Base-by-base conservation (phyloP, 345 rosid species). In the Cardamine chenopodiifolia region DNA sequence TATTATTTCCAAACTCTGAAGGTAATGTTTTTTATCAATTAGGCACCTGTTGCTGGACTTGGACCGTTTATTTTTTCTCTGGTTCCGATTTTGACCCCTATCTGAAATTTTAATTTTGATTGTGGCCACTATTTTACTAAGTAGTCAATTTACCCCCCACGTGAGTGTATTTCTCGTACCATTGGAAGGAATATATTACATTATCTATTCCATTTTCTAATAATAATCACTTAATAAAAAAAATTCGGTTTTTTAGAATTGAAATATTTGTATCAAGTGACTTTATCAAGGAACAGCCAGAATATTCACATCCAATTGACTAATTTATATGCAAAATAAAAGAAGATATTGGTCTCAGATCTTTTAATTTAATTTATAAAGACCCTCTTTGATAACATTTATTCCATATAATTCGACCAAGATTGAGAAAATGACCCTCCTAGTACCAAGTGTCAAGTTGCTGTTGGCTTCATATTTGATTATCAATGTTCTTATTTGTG, bases 121-220 rank as follows among this genome's bases (percentile, higher is more conserved):
- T 53, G 7, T 68, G 25, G n/a, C 66, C 65, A 59, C 18, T 32
- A 37, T 54, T 62, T 55, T 63, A 11, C 4, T 14, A 35, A 32
- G 20, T 47, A 3, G 65, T 62, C 61, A 45, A 70, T 76, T 70
- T 76, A 54, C 37, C 71, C 71, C 62, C 55, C 63, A 57, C 73
- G 61, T 74, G 67, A 40, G n/a, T 0, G 34, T 49, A 32, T 55
- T 29, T 55, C 44, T 58, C 44, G 26, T 32, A 58, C 44, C n/a
- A 19, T 0, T 17, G 23, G 4, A 17, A 57, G 14, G 8, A 18
- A 58, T 57, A 57, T 57, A 9, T 9, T 17, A 57, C 25, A 57
- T 29, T 54, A 54, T 54, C 35, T 54, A 54, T n/a, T 9, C n/a
- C 13, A n/a, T 40, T 31, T 39, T 26, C 22, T 25, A 1, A 22